phyloP scores from a whole-genome alignment of 345 rosid genomes.

The Lumnitzera racemosa region DNA sequence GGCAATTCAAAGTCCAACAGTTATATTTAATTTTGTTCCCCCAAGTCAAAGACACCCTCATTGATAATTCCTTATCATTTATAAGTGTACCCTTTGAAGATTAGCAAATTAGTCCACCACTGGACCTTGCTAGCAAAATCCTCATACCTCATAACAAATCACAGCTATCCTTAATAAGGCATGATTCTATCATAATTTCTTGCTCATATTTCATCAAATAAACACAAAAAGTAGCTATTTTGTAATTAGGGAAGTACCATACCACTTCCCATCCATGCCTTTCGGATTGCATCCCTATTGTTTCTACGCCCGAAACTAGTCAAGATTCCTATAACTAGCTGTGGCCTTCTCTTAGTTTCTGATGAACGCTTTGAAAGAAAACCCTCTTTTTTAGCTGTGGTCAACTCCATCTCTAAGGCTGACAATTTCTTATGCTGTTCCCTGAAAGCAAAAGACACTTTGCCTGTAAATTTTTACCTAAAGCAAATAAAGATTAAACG shows the following conservation, averaged over 20 bases:
- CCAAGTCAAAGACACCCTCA: no score
- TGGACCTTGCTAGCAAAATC: no score
- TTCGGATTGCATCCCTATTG: slow-evolving; percentile 77
- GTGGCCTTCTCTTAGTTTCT: slow-evolving; percentile 46
- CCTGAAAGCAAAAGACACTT: slow-evolving; percentile 32
- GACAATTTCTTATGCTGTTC: slow-evolving; percentile 77
- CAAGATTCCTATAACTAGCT: slow-evolving; percentile 68
- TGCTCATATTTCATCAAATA: background rate
- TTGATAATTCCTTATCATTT: no score
- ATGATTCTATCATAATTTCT: no score
- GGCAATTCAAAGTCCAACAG: no score
- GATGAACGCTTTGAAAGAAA: slow-evolving; percentile 33
- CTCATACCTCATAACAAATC: no score
- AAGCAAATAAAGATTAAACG: background rate
- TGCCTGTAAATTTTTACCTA: no score
- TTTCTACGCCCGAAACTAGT: slow-evolving; percentile 66
- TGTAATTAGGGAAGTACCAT: slow-evolving; percentile 10
- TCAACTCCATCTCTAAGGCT: slow-evolving; percentile 60
- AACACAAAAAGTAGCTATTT: background rate
- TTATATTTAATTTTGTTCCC: no score
- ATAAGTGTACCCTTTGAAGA: no score
- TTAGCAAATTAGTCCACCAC: no score
- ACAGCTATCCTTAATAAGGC: no score
- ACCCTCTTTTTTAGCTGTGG: slow-evolving; percentile 59
- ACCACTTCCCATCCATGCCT: slow-evolving; percentile 95